Conservation (phyloP, 2,329 filamentous ascomycete genomes). For the Purpureocillium takamizusanense region DNA sequence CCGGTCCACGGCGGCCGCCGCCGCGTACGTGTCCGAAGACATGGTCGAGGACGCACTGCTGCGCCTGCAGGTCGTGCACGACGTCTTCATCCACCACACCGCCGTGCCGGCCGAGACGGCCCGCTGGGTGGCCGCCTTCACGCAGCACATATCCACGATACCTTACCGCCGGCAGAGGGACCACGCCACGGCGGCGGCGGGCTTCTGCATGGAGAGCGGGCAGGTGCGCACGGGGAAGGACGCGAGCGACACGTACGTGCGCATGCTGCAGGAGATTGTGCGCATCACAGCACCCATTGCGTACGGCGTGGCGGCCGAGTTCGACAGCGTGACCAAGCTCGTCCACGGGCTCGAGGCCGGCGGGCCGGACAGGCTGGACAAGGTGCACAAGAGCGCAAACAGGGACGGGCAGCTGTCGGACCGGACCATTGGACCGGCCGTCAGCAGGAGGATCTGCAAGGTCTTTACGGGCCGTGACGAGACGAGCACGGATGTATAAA, state of each 20-base stretch:
- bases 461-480: slow-evolving; percentile 51
- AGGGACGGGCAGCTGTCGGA: slow-evolving; percentile 48
- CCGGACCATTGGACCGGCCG: slow-evolving; percentile 43
- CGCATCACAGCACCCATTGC: slow-evolving; percentile 66
- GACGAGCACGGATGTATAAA: slow-evolving; percentile 41
- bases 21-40: slow-evolving; percentile 55
- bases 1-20: slow-evolving; percentile 27
- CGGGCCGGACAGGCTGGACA: slow-evolving; percentile 54
- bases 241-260: slow-evolving; percentile 56
- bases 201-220: slow-evolving; percentile 72
- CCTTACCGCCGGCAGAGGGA: slow-evolving; percentile 56
- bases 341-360: slow-evolving; percentile 47
- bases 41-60: slow-evolving; percentile 62
- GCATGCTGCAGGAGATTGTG: slow-evolving; percentile 68
- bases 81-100: slow-evolving; percentile 63
- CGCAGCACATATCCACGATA: slow-evolving; percentile 68
- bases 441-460: slow-evolving; percentile 50
- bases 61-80: slow-evolving; percentile 58
- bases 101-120: slow-evolving; percentile 52
- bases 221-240: slow-evolving; percentile 65
- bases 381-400: slow-evolving; percentile 48
- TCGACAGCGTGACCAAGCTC: slow-evolving; percentile 47
- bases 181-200: slow-evolving; percentile 39
- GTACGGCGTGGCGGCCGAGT: slow-evolving; percentile 56
- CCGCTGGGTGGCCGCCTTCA: slow-evolving; percentile 64